Evolutionary conservation across 495 filamentous ascomycete species (phyloP), one percentile per base, ranked within the genome.

Genomic region (Penicillium odoratum): DNA sequence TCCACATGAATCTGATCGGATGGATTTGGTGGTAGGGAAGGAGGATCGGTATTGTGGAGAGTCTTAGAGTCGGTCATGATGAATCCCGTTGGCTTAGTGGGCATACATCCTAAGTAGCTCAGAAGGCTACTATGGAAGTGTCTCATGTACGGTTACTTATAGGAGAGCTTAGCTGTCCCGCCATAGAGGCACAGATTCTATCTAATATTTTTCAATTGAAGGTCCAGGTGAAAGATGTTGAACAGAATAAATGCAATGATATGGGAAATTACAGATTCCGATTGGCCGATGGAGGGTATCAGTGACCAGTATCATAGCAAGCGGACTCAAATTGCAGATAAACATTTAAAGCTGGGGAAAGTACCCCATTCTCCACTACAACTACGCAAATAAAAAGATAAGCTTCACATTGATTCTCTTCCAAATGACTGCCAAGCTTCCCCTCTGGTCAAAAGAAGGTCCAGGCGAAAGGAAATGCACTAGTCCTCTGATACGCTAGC

Each of bases 191-290:
- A n/a, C n/a, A n/a, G n/a, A n/a, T n/a, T n/a, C n/a, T n/a, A n/a
- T n/a, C n/a, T n/a, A n/a, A n/a, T n/a, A n/a, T n/a, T n/a, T n/a
- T n/a, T n/a, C n/a, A n/a, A n/a, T n/a, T 49, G 64, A 66, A 66
- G 64, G 64, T 66, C 64, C 64, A 66, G 44, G 55, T 60, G 64
- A 60, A 44, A 48, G 40, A 30, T 48, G 34, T 55, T 53, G 56
- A 30, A n/a, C 15, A 28, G 52, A 5, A 16, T 1, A 16, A 40
- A 16, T 40, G 15, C 5, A 15, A 40, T 5, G 13, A 40, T 40
- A 40, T 16, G 38, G 13, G 13, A 40, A 1, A 4, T 16, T 15
- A 16, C 6, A n/a, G 38, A n/a, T 15, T 2, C 1, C 13, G 43
- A 46, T 46, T 46, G 43, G 43, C 18, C 18, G 9, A 46, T 18